phyloP scores from a whole-genome alignment of 2,329 filamentous ascomycete genomes.

The Teratosphaeria gauchensis region DNA sequence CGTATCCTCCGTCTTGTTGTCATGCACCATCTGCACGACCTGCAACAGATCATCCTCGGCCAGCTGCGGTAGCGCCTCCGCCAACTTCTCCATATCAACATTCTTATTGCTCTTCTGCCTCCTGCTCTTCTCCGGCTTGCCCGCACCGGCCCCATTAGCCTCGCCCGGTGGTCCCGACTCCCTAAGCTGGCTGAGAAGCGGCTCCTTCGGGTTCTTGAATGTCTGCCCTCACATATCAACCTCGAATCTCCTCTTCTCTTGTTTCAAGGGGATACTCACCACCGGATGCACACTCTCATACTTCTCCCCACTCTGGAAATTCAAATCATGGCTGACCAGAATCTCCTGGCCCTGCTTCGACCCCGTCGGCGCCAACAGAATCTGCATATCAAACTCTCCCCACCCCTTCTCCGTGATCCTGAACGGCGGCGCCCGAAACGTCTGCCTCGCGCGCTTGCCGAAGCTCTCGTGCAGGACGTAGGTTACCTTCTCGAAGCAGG shows the following conservation, averaged over 20 bases:
- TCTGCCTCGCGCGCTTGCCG: conserved; percentile 67
- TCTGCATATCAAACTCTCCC: conserved; percentile 96
- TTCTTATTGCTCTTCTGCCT: conserved; percentile 39
- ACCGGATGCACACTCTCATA: conserved; percentile 79
- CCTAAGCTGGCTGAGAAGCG: conserved; percentile 66
- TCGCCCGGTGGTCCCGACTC: conserved; percentile 69
- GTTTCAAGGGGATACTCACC: conserved; percentile 34
- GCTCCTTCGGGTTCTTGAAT: conserved; percentile 88
- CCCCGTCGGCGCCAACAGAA: conserved; percentile 63
- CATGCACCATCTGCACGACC: conserved; percentile 95
- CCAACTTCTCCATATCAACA: conserved; percentile 92
- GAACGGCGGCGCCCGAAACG: conserved; percentile 77
- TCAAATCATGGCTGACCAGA: conserved; percentile 75
- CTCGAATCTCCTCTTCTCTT: background rate
- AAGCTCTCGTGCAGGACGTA: conserved; percentile 95
- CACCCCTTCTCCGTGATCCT: conserved; percentile 87
- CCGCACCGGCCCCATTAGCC: conserved; percentile 48
- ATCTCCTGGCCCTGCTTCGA: conserved; percentile 74
- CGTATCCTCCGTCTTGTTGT: conserved; percentile 87
- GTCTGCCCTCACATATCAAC: conserved; percentile 33
- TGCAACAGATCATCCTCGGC: conserved; percentile 87
- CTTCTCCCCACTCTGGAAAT: conserved; percentile 62
- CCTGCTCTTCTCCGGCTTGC: conserved; percentile 63
- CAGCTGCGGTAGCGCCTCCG: conserved; percentile 79
- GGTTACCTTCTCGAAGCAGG: conserved; percentile 79